Evolutionary conservation across 1,284 basidiomycete genomes (phyloP).

Genomic region (Phylloboletellus chloephorus): DNA sequence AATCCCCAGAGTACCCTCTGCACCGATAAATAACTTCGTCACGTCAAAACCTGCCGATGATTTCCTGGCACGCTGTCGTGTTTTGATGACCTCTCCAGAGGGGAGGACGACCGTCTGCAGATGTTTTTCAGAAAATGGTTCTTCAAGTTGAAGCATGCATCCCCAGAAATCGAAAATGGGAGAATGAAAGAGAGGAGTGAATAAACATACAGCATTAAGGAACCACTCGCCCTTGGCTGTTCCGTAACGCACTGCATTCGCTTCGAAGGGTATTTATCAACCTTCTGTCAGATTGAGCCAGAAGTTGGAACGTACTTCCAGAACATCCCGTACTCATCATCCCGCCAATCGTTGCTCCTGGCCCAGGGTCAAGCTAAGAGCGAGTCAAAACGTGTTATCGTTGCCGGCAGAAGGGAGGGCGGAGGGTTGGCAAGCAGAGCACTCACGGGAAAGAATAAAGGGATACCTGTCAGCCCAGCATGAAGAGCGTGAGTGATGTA

Average conservation of each 20-base stretch:
- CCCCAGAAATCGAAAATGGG: not conserved
- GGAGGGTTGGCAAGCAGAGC: not conserved
- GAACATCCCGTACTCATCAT: slow-evolving; percentile 86
- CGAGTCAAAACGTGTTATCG: not conserved
- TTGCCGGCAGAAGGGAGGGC: not conserved
- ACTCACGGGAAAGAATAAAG: slow-evolving; percentile 84
- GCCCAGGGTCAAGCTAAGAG: slow-evolving; percentile 70
- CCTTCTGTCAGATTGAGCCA: not conserved
- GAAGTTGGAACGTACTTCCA: slow-evolving; percentile 48
- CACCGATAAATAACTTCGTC: slow-evolving; percentile 90
- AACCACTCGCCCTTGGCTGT: slow-evolving; percentile 85
- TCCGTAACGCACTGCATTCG: slow-evolving; percentile 86
- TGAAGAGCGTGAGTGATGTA: not conserved
- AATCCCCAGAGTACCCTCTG: slow-evolving; percentile 92
- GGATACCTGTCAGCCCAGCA: slow-evolving; percentile 42
- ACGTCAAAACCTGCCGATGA: slow-evolving; percentile 89
- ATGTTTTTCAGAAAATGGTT: slow-evolving; percentile 8
- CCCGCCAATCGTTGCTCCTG: slow-evolving; percentile 82
- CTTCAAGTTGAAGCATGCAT: not conserved
- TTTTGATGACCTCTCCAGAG: slow-evolving; percentile 90
- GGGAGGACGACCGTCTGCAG: slow-evolving; percentile 81
- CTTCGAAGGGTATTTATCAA: slow-evolving; percentile 34
- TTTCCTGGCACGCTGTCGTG: slow-evolving; percentile 79
- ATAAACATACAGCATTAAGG: slow-evolving; percentile 57
- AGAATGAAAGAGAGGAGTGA: not conserved